These are phyloP conservation scores for Dactylella cylindrospora DNA, from an alignment of 2,329 filamentous ascomycete genomes.

Conservation along the genomic window DNA sequence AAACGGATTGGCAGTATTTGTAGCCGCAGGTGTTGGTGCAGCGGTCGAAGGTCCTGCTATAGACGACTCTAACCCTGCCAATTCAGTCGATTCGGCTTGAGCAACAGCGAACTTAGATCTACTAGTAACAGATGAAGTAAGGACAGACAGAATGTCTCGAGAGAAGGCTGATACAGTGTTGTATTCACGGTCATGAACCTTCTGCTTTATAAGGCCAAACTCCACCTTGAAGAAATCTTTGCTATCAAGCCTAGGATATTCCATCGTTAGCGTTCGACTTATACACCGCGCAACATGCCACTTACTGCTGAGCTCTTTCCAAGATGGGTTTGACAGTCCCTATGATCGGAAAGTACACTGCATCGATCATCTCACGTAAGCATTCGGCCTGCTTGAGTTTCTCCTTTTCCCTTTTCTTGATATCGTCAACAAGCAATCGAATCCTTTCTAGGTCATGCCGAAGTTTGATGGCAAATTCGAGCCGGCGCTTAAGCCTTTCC, in stretches of 20 bases:
- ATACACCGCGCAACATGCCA: slow-evolving; percentile 49
- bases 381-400: slow-evolving; percentile 77
- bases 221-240: slow-evolving; percentile 62
- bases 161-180: slow-evolving; percentile 62
- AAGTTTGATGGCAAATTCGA: slow-evolving; percentile 80
- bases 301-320: slow-evolving; percentile 78
- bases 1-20: slow-evolving; percentile 25
- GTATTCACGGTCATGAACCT: slow-evolving; percentile 62
- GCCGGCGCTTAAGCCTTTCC: slow-evolving; percentile 73
- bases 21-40: slow-evolving; percentile 28
- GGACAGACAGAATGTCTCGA: slow-evolving; percentile 58
- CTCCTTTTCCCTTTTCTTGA: slow-evolving; percentile 73
- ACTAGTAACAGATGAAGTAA: slow-evolving; percentile 35
- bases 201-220: slow-evolving; percentile 58
- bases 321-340: slow-evolving; percentile 75
- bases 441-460: slow-evolving; percentile 76
- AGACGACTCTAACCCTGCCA: neutral
- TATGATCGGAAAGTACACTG: slow-evolving; percentile 85
- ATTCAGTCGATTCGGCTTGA: slow-evolving; percentile 18
- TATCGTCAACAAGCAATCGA: slow-evolving; percentile 63
- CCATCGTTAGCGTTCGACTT: slow-evolving; percentile 21
- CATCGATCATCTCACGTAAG: slow-evolving; percentile 77
- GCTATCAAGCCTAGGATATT: slow-evolving; percentile 60
- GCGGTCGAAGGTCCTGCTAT: slow-evolving; percentile 6
- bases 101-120: slow-evolving; percentile 34